phyloP scores from a whole-genome alignment of 1,284 basidiomycete species.

The Hymenochaete sp. region DNA sequence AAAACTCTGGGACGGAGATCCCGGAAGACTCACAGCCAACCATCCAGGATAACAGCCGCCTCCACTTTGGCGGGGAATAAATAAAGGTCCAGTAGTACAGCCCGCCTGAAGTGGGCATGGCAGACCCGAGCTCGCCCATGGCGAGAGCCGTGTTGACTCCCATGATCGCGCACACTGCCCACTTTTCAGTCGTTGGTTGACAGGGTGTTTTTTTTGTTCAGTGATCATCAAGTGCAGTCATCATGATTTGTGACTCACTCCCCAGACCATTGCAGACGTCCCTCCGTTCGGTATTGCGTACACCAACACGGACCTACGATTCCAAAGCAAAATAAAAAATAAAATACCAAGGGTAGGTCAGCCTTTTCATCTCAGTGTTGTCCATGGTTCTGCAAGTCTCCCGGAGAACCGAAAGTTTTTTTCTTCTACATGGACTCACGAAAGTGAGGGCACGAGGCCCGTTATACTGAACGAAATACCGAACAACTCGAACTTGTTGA shows the following conservation, averaged over 20 bases:
- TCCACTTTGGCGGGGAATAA: constrained; percentile 21
- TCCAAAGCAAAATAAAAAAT: background rate
- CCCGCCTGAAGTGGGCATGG: constrained; percentile 26
- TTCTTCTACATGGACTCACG: constrained; percentile 22
- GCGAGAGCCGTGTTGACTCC: constrained; percentile 27
- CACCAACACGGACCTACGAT: constrained; percentile 30
- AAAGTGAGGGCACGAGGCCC: constrained; percentile 36
- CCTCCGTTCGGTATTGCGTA: constrained; percentile 39
- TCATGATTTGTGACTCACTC: constrained; percentile 20
- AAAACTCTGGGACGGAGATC: background rate
- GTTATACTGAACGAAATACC: constrained; percentile 32
- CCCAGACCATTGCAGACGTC: constrained; percentile 41
- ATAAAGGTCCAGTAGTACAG: constrained; percentile 29
- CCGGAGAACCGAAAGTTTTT: background rate
- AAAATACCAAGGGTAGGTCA: constrained; percentile 4
- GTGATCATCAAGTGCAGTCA: background rate
- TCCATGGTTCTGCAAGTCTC: too few relatives aligned
- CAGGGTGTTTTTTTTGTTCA: background rate
- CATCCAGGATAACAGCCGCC: constrained; percentile 29
- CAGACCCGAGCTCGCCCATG: constrained; percentile 27
- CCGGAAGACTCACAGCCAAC: constrained; percentile 24
- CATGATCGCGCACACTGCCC: constrained; percentile 21
- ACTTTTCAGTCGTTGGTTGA: constrained; percentile 20
- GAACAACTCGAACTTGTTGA: constrained; percentile 24
- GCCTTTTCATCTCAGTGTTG: background rate